Conservation (phyloP, 2,329 filamentous ascomycete genomes). For the Chrysosporium keratinophilum region DNA sequence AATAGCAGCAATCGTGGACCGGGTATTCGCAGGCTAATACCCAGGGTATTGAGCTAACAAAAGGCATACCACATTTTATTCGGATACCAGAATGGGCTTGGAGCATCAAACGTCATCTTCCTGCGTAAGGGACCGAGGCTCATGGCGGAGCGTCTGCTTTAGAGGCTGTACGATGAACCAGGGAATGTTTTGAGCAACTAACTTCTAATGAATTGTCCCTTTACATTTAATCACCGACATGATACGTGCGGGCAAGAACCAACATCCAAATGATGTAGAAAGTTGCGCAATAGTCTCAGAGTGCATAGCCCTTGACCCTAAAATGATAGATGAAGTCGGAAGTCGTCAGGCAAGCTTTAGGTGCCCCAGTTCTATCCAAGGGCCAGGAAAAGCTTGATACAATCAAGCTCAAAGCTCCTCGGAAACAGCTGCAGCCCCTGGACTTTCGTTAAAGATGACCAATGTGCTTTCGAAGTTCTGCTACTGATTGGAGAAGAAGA, state of each 20-base stretch:
- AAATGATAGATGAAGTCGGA: too few relatives aligned
- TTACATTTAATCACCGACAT: too few relatives aligned
- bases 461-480: neutral
- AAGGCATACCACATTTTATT: slow-evolving; percentile 15
- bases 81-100: slow-evolving; percentile 13
- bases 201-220: too few relatives aligned
- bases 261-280: too few relatives aligned
- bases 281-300: too few relatives aligned
- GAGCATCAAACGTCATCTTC: slow-evolving; percentile 13
- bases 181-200: slow-evolving; percentile 13
- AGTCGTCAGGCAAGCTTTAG: too few relatives aligned
- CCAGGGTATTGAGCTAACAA: slow-evolving; percentile 20
- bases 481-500: neutral
- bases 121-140: slow-evolving; percentile 15
- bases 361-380: too few relatives aligned
- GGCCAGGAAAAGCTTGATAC: too few relatives aligned
- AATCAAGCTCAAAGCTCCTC: too few relatives aligned
- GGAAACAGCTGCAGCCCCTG: too few relatives aligned
- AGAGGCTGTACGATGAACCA: slow-evolving; percentile 15
- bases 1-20: slow-evolving; percentile 21
- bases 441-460: neutral
- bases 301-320: too few relatives aligned
- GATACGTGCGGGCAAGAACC: too few relatives aligned
- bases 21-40: slow-evolving; percentile 22
- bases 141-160: slow-evolving; percentile 14